Evolutionary conservation across 164 flowering plant species (phyloP), one percentile per base, ranked within the genome.

Genomic region (Vitis amurensis): DNA sequence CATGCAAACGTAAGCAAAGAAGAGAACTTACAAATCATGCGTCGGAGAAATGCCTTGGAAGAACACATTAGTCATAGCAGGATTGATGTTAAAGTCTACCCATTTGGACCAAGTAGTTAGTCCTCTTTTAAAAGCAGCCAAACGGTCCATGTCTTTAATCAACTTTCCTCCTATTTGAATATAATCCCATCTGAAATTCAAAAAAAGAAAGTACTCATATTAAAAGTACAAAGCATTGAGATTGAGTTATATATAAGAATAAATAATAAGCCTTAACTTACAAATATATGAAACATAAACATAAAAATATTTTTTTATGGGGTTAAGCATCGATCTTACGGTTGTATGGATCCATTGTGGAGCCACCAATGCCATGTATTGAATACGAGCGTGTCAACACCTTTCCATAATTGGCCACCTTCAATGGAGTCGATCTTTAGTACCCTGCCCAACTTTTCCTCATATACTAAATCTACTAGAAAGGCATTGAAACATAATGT

Each of bases 21-120:
- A 37, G 44, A 37, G 44, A 37, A 68, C 78, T 75, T 73, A 83
- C 86, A 75, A 68, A 73, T 76, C 68, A 74, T 80, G 84, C 6
- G 69, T 62, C 2, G 86, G 81, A 2, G 86, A 83, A 66, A 83
- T 76, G 13, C 84, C 86, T 64, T 80, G 86, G 44, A 73, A 80
- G 68, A 83, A 73, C 7, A 80, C 78, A 52, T 61, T 73, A 44
- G 86, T 74, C 57, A 61, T 74, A 55, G 73, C 6, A 37, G 82
- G 80, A 62, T 81, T 71, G 31, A 83, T 53, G 29, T 81, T 74
- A 44, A 27, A 13, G 57, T 83, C 77, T 0, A 81, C 75, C 84
- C 86, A 83, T 2, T 50, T 50, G 29, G 69, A 84, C 86, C 86
- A 80, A n/a, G 86, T 83, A 2, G 11, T 31, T 14, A 83, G 48